A percentile compares a stretch with the other conserved stretches of the same genome.
phyloP scores from a whole-genome alignment of 352 stramenopile species.

The Peronospora destructor region DNA sequence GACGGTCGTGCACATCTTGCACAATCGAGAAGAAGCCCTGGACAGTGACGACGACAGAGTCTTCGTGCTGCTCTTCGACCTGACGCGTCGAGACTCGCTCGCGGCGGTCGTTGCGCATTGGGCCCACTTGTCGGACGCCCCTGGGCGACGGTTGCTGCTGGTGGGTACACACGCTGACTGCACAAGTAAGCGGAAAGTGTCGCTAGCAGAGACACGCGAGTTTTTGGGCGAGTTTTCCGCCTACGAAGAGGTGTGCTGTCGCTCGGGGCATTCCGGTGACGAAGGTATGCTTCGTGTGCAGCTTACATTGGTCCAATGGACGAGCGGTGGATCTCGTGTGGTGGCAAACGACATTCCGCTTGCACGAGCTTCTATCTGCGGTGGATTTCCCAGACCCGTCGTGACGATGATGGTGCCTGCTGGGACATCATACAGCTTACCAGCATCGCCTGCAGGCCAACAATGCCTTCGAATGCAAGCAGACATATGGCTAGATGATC shows the following conservation, averaged over 20 bases:
- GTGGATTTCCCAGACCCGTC: slow-evolving; percentile 21
- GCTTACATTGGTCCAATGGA: slow-evolving; percentile 23
- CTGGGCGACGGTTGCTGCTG: slow-evolving; percentile 30
- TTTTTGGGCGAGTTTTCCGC: slow-evolving; percentile 46
- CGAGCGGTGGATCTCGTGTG: slow-evolving; percentile 2
- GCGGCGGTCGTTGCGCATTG: slow-evolving; percentile 37
- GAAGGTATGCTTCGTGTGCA: slow-evolving; percentile 22
- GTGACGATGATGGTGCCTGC: slow-evolving; percentile 23
- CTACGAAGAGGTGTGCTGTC: slow-evolving; percentile 50
- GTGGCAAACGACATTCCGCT: slow-evolving; percentile 12
- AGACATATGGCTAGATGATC: slow-evolving; percentile 64
- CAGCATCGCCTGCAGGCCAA: slow-evolving; percentile 17
- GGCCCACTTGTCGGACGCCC: slow-evolving; percentile 23
- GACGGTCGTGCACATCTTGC: slow-evolving; percentile 19
- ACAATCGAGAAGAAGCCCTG: slow-evolving; percentile 9
- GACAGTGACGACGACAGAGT: slow-evolving; percentile 19
- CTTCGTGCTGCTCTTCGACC: slow-evolving; percentile 48
- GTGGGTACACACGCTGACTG: slow-evolving; percentile 53
- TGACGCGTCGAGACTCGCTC: slow-evolving; percentile 38
- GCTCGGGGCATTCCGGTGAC: slow-evolving; percentile 6
- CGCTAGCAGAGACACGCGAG: slow-evolving; percentile 31
- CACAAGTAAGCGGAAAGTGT: slow-evolving; percentile 32
- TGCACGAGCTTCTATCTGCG: slow-evolving; percentile 25
- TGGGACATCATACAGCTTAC: slow-evolving; percentile 20
- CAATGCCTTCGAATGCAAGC: slow-evolving; percentile 28